Conservation (phyloP, 345 rosid species). For the Cochlearia excelsa region DNA sequence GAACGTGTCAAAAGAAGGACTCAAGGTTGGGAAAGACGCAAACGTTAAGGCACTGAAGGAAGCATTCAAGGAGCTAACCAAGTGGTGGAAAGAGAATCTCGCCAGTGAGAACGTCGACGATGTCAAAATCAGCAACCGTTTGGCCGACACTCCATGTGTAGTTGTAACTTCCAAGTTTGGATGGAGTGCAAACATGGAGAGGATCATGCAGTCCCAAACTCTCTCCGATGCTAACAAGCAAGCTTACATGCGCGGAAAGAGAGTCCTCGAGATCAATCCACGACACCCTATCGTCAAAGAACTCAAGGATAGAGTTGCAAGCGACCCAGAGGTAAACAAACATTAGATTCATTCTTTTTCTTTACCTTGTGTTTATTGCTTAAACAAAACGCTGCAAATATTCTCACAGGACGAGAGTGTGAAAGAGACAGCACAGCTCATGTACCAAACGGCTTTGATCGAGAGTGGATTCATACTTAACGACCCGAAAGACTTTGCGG, state of each 20-base stretch:
- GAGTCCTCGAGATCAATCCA: slow-evolving; percentile 94
- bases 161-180: slow-evolving; percentile 94
- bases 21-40: slow-evolving; percentile 78
- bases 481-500: slow-evolving; percentile 90
- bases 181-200: slow-evolving; percentile 98
- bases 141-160: slow-evolving; percentile 91
- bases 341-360: background rate
- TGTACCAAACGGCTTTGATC: slow-evolving; percentile 90
- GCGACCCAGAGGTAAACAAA: slow-evolving; percentile 70
- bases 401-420: slow-evolving; percentile 57
- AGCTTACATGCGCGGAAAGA: slow-evolving; percentile 91
- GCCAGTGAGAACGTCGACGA: slow-evolving; percentile 79
- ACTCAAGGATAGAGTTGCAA: slow-evolving; percentile 80
- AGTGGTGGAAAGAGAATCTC: slow-evolving; percentile 87
- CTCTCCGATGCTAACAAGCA: slow-evolving; percentile 84
- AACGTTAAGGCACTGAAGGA: slow-evolving; percentile 84
- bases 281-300: slow-evolving; percentile 95
- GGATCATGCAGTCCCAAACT: slow-evolving; percentile 98
- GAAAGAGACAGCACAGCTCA: slow-evolving; percentile 78
- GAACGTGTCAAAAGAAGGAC: slow-evolving; percentile 91
- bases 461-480: slow-evolving; percentile 83
- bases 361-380: no score
- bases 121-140: slow-evolving; percentile 83
- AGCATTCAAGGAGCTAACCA: slow-evolving; percentile 87
- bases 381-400: background rate